Evolutionary conservation across 208 protist species (phyloP), one percentile per base, ranked within the genome.

Genomic region (Acanthamoeba royreba): DNA sequence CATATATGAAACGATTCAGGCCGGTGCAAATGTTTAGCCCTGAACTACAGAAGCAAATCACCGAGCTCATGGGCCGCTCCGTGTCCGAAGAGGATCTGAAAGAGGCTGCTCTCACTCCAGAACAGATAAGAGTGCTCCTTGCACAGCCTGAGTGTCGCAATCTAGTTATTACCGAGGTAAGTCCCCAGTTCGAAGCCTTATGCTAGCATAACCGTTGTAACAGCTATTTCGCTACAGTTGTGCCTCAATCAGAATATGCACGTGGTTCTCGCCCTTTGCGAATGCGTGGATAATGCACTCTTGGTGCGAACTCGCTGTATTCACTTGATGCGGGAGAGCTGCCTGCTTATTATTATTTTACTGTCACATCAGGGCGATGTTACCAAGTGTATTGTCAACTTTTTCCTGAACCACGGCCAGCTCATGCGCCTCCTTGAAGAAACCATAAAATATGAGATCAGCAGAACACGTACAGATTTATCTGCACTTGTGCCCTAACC

Each of bases 31-130:
- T 45, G 19, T 42, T 85, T 13, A 85, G 74, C 25, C 43, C 42
- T 22, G 74, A 85, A 45, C 74, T 85, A 9, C 74, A 85, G 74
- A 38, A 85, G 74, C 74, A 85, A 45, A 85, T 85, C 38, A 85
- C 38, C n/a, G 74, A 85, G 38, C 74, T 85, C 74, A 85, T 85
- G 74, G 74, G 74, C 1, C 74, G 42, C 19, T 19, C 74, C 4
- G 74, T 53, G 42, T 28, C 74, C 4, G 74, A 53, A 28, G n/a
- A 85, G 13, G 1, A 85, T 38, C 43, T 53, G 17, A 52, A 85
- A 45, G 74, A 85, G 40, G 42, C 74, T 28, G 74, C 74, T 9
- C 43, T 85, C 7, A 53, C 74, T 11, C 74, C 74, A 9, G 43
- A 52, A 28, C 42, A 85, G 43, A 38, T 85, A 4, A 38, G 74